Percentiles rank a stretch among this genome's conserved stretches.
Evolutionary conservation across 2,329 filamentous ascomycete species (phyloP).

Genomic region (Scedosporium dehoogii): DNA sequence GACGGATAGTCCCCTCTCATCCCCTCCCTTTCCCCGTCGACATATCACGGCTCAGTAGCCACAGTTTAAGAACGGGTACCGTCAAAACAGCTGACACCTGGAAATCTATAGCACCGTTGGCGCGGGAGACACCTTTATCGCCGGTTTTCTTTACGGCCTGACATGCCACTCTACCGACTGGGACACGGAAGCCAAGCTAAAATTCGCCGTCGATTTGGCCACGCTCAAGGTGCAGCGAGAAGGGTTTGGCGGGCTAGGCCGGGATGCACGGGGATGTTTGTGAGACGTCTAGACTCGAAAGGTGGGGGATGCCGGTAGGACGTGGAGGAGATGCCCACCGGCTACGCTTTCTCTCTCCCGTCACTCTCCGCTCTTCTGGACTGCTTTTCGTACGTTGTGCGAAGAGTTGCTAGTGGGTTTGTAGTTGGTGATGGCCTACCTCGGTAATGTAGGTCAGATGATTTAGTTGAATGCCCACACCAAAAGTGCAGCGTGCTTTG

Average conservation of each 20-base stretch:
- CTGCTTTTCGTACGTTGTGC: too few relatives aligned
- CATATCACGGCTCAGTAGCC: background rate
- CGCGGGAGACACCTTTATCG: slow-evolving; percentile 68
- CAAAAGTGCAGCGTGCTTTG: too few relatives aligned
- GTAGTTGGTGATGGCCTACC: too few relatives aligned
- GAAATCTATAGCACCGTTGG: slow-evolving; percentile 50
- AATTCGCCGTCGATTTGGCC: slow-evolving; percentile 56
- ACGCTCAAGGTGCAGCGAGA: slow-evolving; percentile 58
- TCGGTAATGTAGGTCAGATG: too few relatives aligned
- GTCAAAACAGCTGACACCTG: background rate
- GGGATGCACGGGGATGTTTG: background rate
- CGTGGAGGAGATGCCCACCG: too few relatives aligned
- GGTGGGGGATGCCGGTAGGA: background rate
- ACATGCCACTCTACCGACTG: slow-evolving; percentile 38
- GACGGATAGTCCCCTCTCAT: background rate
- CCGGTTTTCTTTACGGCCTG: slow-evolving; percentile 57
- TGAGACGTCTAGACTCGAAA: background rate
- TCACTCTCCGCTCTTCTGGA: too few relatives aligned
- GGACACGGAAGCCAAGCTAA: slow-evolving; percentile 36
- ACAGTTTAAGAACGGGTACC: background rate
- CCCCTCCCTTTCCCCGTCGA: background rate
- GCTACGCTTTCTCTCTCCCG: too few relatives aligned
- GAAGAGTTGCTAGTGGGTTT: too few relatives aligned
- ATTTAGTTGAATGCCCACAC: too few relatives aligned
- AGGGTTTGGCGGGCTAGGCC: slow-evolving; percentile 48